Evolutionary conservation across 2,329 filamentous ascomycete species (phyloP).

Genomic region (Fusarium xyrophilum): DNA sequence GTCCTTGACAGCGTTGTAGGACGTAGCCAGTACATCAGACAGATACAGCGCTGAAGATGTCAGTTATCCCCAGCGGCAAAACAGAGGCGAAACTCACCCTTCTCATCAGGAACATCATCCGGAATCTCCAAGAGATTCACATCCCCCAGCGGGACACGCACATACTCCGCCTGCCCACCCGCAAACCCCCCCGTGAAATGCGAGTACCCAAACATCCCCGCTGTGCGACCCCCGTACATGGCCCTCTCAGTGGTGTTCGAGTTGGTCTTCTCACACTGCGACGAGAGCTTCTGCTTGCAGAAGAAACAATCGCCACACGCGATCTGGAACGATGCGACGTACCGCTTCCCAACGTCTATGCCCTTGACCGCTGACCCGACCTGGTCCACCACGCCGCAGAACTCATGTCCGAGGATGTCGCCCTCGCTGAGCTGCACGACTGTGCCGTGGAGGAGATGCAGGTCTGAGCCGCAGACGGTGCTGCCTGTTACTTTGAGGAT

Average conservation of each 20-base stretch:
- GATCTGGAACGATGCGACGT: constrained; percentile 88
- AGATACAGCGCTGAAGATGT: too few relatives aligned
- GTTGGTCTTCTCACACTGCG: constrained; percentile 82
- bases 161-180: constrained; percentile 86
- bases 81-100: constrained; percentile 52
- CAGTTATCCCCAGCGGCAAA: too few relatives aligned
- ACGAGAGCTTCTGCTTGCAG: constrained; percentile 79
- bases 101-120: constrained; percentile 82
- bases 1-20: too few relatives aligned
- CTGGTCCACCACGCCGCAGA: constrained; percentile 63
- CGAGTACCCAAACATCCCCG: constrained; percentile 76
- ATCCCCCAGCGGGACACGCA: constrained; percentile 80
- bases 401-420: constrained; percentile 71
- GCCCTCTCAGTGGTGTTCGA: constrained; percentile 72
- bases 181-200: constrained; percentile 88
- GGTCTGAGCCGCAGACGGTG: constrained; percentile 65
- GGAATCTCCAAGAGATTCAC: constrained; percentile 83
- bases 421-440: constrained; percentile 67
- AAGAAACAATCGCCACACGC: constrained; percentile 76
- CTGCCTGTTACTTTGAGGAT: constrained; percentile 78
- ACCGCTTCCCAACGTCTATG: constrained; percentile 67
- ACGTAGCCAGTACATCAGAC: too few relatives aligned
- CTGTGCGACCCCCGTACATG: constrained; percentile 80
- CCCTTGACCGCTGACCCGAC: constrained; percentile 63
- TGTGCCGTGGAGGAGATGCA: constrained; percentile 63